These are phyloP conservation scores for Aspergillus conjunctus DNA, from an alignment of 495 filamentous ascomycete species.

Conservation along the genomic window DNA sequence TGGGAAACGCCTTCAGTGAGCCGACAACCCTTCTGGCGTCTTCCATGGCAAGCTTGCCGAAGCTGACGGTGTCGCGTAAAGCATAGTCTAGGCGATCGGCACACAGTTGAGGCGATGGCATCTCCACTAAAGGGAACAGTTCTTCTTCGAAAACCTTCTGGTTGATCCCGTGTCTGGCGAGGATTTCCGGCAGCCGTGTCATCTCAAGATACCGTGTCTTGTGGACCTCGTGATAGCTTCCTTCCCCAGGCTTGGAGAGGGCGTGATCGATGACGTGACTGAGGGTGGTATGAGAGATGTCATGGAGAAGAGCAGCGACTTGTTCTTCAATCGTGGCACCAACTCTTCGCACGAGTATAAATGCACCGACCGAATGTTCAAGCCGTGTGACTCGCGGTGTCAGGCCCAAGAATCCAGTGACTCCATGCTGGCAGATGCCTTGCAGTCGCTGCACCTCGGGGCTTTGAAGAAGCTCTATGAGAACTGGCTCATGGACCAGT, in stretches of 20 bases:
- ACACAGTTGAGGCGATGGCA: conserved; percentile 43
- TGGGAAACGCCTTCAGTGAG: conserved; percentile 35
- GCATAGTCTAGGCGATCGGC: conserved; percentile 49
- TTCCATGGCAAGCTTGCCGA: conserved; percentile 34
- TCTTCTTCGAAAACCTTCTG: conserved; percentile 41
- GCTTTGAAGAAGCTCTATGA: conserved; percentile 41
- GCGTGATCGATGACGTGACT: conserved; percentile 48
- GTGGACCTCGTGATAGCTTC: conserved; percentile 48
- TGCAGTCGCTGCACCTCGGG: conserved; percentile 37
- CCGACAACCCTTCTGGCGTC: conserved; percentile 29
- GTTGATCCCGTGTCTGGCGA: conserved; percentile 34
- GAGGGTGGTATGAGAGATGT: conserved; percentile 46
- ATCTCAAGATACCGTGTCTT: conserved; percentile 42
- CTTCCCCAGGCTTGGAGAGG: conserved; percentile 41
- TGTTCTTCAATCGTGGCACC: conserved; percentile 44
- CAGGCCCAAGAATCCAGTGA: conserved; percentile 39
- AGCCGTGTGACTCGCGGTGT: conserved; percentile 41
- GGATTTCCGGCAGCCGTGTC: conserved; percentile 37
- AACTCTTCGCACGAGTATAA: conserved; percentile 43
- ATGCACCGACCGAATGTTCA: conserved; percentile 49
- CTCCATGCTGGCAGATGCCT: conserved; percentile 43
- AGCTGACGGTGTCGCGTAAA: conserved; percentile 40
- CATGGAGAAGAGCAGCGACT: conserved; percentile 46
- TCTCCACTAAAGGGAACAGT: conserved; percentile 44
- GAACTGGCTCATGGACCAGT: conserved; percentile 36